Base-by-base conservation (phyloP, 73 alveolate species). In the Symbiodinium natans region DNA sequence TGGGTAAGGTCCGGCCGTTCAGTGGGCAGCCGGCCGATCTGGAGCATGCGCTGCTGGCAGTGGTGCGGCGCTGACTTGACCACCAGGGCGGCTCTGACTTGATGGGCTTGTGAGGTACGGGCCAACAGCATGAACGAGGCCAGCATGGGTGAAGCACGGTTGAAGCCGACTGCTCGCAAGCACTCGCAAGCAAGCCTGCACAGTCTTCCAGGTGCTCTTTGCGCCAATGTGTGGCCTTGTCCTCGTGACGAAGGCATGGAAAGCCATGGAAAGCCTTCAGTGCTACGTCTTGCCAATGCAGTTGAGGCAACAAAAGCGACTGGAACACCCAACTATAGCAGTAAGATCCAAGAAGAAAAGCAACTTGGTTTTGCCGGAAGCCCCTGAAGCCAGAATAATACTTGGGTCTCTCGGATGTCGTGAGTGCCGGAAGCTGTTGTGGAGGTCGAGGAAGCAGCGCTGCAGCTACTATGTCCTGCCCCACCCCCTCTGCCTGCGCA, bases 141-240 rank as follows among this genome's bases (percentile, higher is more conserved):
- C 8, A 52, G 59, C 36, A 63, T 52, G 59, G 59, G 25, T 46
- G 31, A 52, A 52, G 71, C 68, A 29, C 8, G 23, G 31, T 52
- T 52, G 15, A 29, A 4, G n/a, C 3, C 71, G 6, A 8, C 71
- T 52, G 71, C 31, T 52, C 71, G 71, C n/a, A n/a, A n/a, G n/a
- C n/a, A n/a, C n/a, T n/a, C n/a, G n/a, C n/a, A n/a, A n/a, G n/a
- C n/a, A n/a, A n/a, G n/a, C n/a, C n/a, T n/a, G n/a, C n/a, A n/a
- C n/a, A n/a, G n/a, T n/a, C n/a, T n/a, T n/a, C 27, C 88, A 90
- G 98, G 98, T 92, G 83, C 92, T 92, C 71, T 92, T 73, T 48
- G 98, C 98, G 34, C 98, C 98, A 31, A 92, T 75, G 92, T 92
- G 98, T n/a, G 98, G 98, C 46, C 98, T 92, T 21, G 98, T 92